Percentiles rank a stretch among this genome's conserved stretches.
phyloP scores from a whole-genome alignment of 148 eudicot genomes.

The Simmondsia chinensis region DNA sequence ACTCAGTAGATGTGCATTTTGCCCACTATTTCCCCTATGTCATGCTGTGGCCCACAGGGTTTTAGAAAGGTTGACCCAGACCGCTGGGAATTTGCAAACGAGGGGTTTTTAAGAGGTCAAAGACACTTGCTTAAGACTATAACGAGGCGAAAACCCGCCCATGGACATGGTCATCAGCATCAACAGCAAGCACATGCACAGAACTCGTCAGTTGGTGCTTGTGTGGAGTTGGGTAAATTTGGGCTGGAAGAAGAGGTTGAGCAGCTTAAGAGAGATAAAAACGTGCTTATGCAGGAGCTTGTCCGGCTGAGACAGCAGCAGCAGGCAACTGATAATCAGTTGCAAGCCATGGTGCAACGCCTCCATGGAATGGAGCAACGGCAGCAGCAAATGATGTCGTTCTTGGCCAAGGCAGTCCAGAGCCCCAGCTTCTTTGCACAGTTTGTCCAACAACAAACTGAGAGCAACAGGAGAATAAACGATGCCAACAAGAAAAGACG shows the following conservation, averaged over 20 bases:
- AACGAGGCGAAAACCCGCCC: slow-evolving; percentile 40
- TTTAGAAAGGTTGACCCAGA: slow-evolving; percentile 81
- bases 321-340: slow-evolving; percentile 50
- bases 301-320: slow-evolving; percentile 62
- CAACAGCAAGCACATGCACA: slow-evolving; percentile 32
- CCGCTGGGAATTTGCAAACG: slow-evolving; percentile 78
- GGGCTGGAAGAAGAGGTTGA: slow-evolving; percentile 70
- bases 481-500: slow-evolving; percentile 57
- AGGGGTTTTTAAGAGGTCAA: slow-evolving; percentile 67
- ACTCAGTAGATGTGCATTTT: not conserved
- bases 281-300: slow-evolving; percentile 68
- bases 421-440: slow-evolving; percentile 67
- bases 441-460: slow-evolving; percentile 57
- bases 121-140: slow-evolving; percentile 52
- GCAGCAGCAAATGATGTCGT: slow-evolving; percentile 73
- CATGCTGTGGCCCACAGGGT: slow-evolving; percentile 32
- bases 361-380: slow-evolving; percentile 66
- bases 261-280: slow-evolving; percentile 62
- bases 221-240: slow-evolving; percentile 67
- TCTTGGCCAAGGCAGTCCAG: slow-evolving; percentile 56
- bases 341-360: slow-evolving; percentile 48
- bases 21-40: not conserved
- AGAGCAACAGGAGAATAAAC: slow-evolving; percentile 37
- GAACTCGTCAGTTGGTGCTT: slow-evolving; percentile 42
- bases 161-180: slow-evolving; percentile 27